A percentile compares a stretch with the other conserved stretches of the same genome.
phyloP scores from a whole-genome alignment of 2,329 filamentous ascomycete species.

The Cordyceps pruinosa region DNA sequence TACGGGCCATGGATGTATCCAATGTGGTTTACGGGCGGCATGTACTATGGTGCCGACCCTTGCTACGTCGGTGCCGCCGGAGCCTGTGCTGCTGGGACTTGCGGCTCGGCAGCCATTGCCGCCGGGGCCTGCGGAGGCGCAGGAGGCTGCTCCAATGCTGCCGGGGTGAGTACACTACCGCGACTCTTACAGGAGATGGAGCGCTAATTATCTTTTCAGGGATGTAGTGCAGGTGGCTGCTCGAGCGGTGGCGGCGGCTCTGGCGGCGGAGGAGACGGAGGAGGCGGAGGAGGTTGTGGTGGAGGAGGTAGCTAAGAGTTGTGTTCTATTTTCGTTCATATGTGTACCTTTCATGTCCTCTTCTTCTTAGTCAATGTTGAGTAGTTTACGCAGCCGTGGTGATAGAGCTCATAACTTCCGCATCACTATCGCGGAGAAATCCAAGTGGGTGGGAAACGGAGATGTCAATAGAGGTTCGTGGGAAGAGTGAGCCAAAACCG shows the following conservation, averaged over 20 bases:
- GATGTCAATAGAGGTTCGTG: too few species aligned
- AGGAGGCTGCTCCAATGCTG: slow-evolving; percentile 15
- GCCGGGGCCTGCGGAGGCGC: slow-evolving; percentile 39
- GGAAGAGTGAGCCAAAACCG: too few species aligned
- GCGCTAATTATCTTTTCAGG: slow-evolving; percentile 11
- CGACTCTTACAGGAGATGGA: too few species aligned
- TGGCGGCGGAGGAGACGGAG: slow-evolving; percentile 14
- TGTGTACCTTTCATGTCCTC: too few species aligned
- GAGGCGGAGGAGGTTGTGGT: slow-evolving; percentile 15
- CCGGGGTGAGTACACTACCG: background rate
- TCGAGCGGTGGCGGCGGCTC: slow-evolving; percentile 18
- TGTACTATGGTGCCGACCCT: slow-evolving; percentile 41
- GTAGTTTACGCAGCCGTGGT: too few species aligned
- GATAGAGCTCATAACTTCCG: too few species aligned
- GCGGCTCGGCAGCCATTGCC: slow-evolving; percentile 32
- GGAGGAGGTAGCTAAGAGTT: slow-evolving; percentile 14
- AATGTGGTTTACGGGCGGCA: slow-evolving; percentile 33
- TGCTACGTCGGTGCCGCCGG: slow-evolving; percentile 28
- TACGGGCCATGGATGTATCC: slow-evolving; percentile 41
- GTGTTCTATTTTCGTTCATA: background rate
- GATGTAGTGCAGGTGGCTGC: slow-evolving; percentile 12
- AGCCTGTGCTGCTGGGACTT: slow-evolving; percentile 40
- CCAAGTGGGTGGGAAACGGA: too few species aligned
- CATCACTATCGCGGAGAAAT: too few species aligned
- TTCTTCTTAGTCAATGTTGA: too few species aligned